Percentiles rank a stretch among this genome's conserved stretches.
phyloP scores from a whole-genome alignment of 2,329 filamentous ascomycete genomes.

The Atkinsonella texensis region DNA sequence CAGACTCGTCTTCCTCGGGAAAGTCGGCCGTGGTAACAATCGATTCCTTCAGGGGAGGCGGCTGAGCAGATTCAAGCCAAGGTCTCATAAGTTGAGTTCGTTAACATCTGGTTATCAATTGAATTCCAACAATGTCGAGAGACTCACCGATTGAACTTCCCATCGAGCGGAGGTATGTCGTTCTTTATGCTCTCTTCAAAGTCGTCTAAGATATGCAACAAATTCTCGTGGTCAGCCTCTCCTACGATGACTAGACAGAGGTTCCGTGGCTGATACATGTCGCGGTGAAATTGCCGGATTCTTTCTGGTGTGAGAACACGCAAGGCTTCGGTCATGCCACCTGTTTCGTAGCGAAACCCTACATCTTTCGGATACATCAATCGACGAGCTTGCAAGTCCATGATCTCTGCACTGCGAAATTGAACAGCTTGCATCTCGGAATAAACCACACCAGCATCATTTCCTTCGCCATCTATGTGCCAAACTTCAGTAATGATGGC shows the following conservation, averaged over 20 bases:
- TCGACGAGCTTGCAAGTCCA: slow-evolving; percentile 71
- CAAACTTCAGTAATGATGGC: slow-evolving; percentile 93
- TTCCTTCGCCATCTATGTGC: slow-evolving; percentile 83
- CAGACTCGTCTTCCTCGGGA: slow-evolving; percentile 91
- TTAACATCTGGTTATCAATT: background rate
- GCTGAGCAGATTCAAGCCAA: slow-evolving; percentile 80
- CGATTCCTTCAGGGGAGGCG: slow-evolving; percentile 59
- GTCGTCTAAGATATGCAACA: slow-evolving; percentile 69
- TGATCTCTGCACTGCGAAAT: slow-evolving; percentile 72
- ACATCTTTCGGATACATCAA: slow-evolving; percentile 79
- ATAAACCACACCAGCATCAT: slow-evolving; percentile 95
- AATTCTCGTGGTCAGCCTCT: slow-evolving; percentile 70
- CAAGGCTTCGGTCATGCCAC: slow-evolving; percentile 87
- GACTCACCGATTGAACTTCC: slow-evolving; percentile 57
- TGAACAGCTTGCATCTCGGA: slow-evolving; percentile 98
- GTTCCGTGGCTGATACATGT: slow-evolving; percentile 98
- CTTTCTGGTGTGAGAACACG: slow-evolving; percentile 76
- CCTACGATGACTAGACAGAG: slow-evolving; percentile 86
- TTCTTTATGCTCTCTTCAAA: slow-evolving; percentile 83
- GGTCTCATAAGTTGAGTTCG: slow-evolving; percentile 33
- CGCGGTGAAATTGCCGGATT: slow-evolving; percentile 86
- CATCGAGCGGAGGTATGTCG: slow-evolving; percentile 62
- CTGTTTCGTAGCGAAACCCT: slow-evolving; percentile 96
- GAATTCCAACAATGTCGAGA: background rate
- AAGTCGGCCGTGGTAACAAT: slow-evolving; percentile 74